Evolutionary conservation across 352 stramenopile species (phyloP).

Genomic region (Plasmopara halstedii): DNA sequence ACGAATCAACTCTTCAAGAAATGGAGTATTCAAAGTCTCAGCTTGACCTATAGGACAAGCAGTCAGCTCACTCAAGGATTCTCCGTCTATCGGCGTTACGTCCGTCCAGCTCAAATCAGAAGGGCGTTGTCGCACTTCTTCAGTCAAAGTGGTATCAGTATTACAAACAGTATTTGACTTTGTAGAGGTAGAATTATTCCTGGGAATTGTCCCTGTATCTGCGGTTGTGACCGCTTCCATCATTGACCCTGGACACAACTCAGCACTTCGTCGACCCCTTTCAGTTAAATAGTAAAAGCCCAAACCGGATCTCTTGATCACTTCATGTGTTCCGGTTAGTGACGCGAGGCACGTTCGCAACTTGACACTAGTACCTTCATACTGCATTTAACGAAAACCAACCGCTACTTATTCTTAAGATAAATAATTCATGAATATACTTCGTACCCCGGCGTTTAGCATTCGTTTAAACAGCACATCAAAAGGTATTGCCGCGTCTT

Average conservation of each 20-base stretch:
- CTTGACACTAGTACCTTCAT: conserved; percentile 38
- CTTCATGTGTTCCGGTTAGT: conserved; percentile 50
- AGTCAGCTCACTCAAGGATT: conserved; percentile 1
- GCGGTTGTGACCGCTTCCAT: neutral
- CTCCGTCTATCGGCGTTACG: conserved; percentile 36
- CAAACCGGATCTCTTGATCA: conserved; percentile 34
- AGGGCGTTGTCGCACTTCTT: conserved; percentile 1
- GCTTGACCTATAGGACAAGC: conserved; percentile 1
- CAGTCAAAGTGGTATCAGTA: neutral
- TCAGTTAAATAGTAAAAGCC: conserved; percentile 50
- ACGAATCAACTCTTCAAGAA: conserved; percentile 14
- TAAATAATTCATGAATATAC: neutral
- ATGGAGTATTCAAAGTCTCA: neutral
- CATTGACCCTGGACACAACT: conserved; percentile 35
- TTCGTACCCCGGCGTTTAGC: conserved; percentile 33
- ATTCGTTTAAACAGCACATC: conserved; percentile 44
- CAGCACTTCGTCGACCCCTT: conserved; percentile 39
- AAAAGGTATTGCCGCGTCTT: conserved; percentile 28
- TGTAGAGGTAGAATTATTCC: conserved; percentile 1
- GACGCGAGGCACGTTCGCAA: conserved; percentile 48
- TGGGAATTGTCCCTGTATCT: neutral
- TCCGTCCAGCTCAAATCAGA: conserved; percentile 17
- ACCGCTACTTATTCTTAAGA: neutral
- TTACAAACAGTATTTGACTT: neutral
- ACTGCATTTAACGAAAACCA: conserved; percentile 24